These are phyloP conservation scores for Schizophyllum commune DNA, from an alignment of 1,284 basidiomycete species.

Conservation along the genomic window DNA sequence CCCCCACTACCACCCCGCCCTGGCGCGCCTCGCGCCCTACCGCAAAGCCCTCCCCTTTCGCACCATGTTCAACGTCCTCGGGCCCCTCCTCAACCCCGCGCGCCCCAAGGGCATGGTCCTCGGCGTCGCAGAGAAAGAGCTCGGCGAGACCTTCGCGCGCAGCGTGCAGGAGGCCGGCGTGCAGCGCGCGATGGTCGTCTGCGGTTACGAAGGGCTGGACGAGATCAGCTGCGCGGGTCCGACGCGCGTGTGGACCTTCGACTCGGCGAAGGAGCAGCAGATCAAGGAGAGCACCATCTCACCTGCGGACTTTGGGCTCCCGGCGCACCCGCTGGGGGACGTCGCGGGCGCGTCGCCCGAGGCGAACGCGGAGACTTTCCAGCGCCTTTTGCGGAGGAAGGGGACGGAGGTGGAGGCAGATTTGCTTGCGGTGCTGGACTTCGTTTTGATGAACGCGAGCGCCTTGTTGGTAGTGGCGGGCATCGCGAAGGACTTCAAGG, in stretches of 20 bases:
- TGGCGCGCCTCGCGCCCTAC: conserved; percentile 80
- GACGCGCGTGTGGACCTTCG: conserved; percentile 71
- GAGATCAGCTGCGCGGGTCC: conserved; percentile 92
- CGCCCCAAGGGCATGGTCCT: conserved; percentile 84
- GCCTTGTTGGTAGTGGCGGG: conserved; percentile 13
- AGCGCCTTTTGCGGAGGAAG: conserved; percentile 33
- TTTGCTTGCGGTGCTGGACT: conserved; percentile 11
- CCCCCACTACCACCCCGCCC: conserved; percentile 86
- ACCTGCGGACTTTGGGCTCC: conserved; percentile 68
- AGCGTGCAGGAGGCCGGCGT: conserved; percentile 67
- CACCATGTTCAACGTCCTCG: conserved; percentile 95
- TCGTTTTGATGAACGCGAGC: conserved; percentile 14
- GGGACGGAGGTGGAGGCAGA: neutral
- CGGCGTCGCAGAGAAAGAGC: conserved; percentile 79
- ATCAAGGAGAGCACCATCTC: conserved; percentile 45
- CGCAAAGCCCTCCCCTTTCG: conserved; percentile 89
- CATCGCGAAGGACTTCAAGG: conserved; percentile 10
- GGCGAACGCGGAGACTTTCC: conserved; percentile 70
- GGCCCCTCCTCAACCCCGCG: conserved; percentile 92
- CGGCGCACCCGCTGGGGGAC: conserved; percentile 54
- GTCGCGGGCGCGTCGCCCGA: conserved; percentile 70
- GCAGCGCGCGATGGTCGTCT: conserved; percentile 85
- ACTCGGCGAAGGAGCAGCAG: conserved; percentile 29
- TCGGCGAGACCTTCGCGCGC: conserved; percentile 83
- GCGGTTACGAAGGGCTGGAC: conserved; percentile 87